Percentiles rank a stretch among this genome's conserved stretches.
Conservation (phyloP, 2,329 filamentous ascomycete genomes). For the Lasiodiplodia sp. region DNA sequence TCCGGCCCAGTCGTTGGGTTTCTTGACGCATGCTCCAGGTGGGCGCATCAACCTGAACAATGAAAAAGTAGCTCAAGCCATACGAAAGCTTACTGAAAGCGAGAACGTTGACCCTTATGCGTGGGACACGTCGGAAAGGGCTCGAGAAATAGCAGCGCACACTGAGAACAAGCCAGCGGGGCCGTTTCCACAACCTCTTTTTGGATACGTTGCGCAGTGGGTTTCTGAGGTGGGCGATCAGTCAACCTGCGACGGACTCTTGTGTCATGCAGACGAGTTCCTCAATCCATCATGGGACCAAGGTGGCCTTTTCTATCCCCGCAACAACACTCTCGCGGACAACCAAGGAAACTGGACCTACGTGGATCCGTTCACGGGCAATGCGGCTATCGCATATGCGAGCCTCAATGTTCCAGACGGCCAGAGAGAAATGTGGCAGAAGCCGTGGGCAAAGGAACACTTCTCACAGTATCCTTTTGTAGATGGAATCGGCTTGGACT, state of each 20-base stretch:
- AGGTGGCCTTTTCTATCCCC: slow-evolving; percentile 47
- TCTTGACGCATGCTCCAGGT: slow-evolving; percentile 38
- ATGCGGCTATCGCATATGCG: slow-evolving; percentile 47
- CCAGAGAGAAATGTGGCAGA: slow-evolving; percentile 46
- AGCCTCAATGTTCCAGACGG: slow-evolving; percentile 48
- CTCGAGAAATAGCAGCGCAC: neutral
- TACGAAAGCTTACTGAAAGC: too few species aligned
- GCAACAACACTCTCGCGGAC: slow-evolving; percentile 38
- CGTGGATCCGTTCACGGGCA: slow-evolving; percentile 49
- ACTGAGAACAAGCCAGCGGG: too few species aligned
- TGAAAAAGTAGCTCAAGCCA: too few species aligned
- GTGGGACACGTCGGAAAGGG: neutral
- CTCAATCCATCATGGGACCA: slow-evolving; percentile 44
- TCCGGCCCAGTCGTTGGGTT: slow-evolving; percentile 36
- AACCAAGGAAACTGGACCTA: slow-evolving; percentile 36
- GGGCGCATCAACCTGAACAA: slow-evolving; percentile 35
- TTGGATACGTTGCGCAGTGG: slow-evolving; percentile 44
- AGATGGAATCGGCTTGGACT: slow-evolving; percentile 34
- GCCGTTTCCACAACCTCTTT: slow-evolving; percentile 30
- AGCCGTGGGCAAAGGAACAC: slow-evolving; percentile 40
- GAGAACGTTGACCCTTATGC: too few species aligned
- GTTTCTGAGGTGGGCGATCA: slow-evolving; percentile 44
- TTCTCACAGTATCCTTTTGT: slow-evolving; percentile 37
- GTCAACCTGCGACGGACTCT: slow-evolving; percentile 35
- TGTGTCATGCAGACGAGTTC: slow-evolving; percentile 39